Evolutionary conservation across 225 moss, liverwort and hornwort species (phyloP), one percentile per base, ranked within the genome.

Genomic region (Neckera pumila): DNA sequence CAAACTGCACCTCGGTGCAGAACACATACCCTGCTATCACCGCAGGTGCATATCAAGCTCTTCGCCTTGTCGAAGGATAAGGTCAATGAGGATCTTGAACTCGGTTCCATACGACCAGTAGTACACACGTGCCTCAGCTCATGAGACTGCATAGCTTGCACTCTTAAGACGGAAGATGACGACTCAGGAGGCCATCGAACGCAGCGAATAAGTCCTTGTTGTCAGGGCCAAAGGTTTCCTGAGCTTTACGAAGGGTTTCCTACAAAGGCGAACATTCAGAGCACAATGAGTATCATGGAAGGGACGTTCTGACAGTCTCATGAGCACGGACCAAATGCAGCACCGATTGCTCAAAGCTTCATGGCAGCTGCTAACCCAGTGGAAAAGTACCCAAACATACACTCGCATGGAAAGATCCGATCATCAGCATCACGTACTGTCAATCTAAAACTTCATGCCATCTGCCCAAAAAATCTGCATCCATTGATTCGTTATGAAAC

Each of bases 201-300:
- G 96, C 95, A 83, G 91, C 84, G 86, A 95, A 98, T 66, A 98
- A 92, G 89, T 98, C 98, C 91, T 98, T 98, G 92, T 98, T 98
- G 57, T 97, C 97, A 59, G 96, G 95, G 81, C 96, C 98, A 81
- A 98, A 98, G 12, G 95, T 98, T 84, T 98, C 96, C 88, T 98
- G 96, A 11, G 98, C 98, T 85, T 97, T 98, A 69, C 94, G 92
- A 45, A 97, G 90, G 60, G 97, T 97, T 77, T 98, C 98, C 92
- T 98, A 92, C 78, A 95, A 59, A 47, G 28, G 2, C 13, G 20
- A 40, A 4, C 80, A 43, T 47, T 30, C 45, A 83, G 7, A 84
- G 33, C 33, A 22, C 14, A 45, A 60, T 88, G 7, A 85, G 42
- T 14, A 25, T 9, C 76, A 63, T 51, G 56, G 0, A 43, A 64